Percentiles rank a stretch among this genome's conserved stretches.
Evolutionary conservation across 345 rosid genomes (phyloP).

Genomic region (Schrenkiella parvula): DNA sequence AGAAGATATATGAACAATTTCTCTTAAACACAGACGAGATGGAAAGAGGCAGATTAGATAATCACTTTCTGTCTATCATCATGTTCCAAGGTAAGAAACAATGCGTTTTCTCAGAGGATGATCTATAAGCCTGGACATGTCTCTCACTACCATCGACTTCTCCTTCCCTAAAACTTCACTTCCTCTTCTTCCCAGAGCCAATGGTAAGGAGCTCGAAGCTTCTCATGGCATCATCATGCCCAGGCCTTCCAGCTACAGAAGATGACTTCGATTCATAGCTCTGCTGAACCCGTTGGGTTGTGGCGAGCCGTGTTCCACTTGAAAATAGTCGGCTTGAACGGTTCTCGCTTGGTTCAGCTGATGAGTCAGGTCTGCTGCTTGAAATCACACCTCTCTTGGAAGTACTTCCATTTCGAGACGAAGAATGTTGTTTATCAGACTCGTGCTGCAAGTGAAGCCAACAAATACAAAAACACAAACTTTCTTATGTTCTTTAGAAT

Average conservation of each 20-base stretch:
- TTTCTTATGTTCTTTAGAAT: slow-evolving; percentile 1
- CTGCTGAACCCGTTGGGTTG: slow-evolving; percentile 62
- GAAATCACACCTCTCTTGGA: slow-evolving; percentile 64
- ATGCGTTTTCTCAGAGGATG: background rate
- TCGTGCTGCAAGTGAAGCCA: slow-evolving; percentile 51
- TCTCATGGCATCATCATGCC: slow-evolving; percentile 63
- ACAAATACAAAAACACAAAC: background rate
- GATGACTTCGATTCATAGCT: slow-evolving; percentile 60
- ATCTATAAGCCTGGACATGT: background rate
- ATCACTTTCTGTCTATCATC: background rate
- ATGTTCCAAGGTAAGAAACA: slow-evolving; percentile 5
- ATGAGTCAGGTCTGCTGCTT: slow-evolving; percentile 64
- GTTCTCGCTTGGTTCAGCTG: slow-evolving; percentile 68
- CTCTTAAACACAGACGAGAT: background rate
- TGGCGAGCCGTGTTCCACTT: slow-evolving; percentile 54
- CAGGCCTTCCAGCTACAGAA: slow-evolving; percentile 47
- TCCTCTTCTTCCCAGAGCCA: slow-evolving; percentile 47
- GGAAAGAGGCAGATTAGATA: background rate
- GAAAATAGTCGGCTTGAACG: slow-evolving; percentile 62
- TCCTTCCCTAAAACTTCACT: slow-evolving; percentile 32
- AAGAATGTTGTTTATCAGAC: slow-evolving; percentile 50
- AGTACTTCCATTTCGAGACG: slow-evolving; percentile 63
- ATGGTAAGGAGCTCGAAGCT: slow-evolving; percentile 79
- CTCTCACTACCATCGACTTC: background rate
- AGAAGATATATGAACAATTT: slow-evolving; percentile 15